phyloP scores from a whole-genome alignment of 2,329 filamentous ascomycete genomes.

The Incumbomyces delicatus region DNA sequence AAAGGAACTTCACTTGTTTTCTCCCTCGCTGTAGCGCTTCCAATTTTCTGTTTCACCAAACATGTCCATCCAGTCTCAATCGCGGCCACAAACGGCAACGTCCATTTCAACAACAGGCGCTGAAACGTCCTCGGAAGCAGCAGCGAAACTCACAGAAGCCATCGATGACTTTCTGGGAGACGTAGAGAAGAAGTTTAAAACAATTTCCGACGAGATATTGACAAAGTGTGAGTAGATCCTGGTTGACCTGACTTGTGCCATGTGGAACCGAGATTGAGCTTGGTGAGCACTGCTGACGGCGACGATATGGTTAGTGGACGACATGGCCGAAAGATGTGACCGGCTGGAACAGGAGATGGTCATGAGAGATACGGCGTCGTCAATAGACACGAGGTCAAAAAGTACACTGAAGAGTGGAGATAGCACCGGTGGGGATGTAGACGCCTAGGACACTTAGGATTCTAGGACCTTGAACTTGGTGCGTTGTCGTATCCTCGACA shows the following conservation, averaged over 20 bases:
- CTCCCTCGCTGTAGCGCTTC: too few relatives aligned
- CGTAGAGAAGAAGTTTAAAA: constrained; percentile 23
- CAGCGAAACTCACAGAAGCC: constrained; percentile 18
- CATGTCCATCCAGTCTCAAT: constrained; percentile 1
- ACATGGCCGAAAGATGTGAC: constrained; percentile 23
- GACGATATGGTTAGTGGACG: constrained; percentile 13
- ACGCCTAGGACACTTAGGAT: not conserved
- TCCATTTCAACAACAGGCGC: not conserved
- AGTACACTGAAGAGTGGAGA: constrained; percentile 3
- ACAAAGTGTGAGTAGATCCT: constrained; percentile 15
- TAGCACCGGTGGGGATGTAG: not conserved
- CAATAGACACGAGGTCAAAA: constrained; percentile 4
- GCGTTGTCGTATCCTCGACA: too few relatives aligned
- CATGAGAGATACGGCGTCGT: constrained; percentile 10
- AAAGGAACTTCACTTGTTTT: too few relatives aligned
- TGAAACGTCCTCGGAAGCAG: constrained; percentile 11
- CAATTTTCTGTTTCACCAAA: not conserved
- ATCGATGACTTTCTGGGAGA: constrained; percentile 24
- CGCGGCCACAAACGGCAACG: constrained; percentile 1
- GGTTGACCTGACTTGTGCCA: not conserved
- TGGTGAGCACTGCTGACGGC: not conserved
- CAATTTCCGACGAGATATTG: constrained; percentile 22
- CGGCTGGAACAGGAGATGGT: constrained; percentile 22
- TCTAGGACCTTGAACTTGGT: too few relatives aligned
- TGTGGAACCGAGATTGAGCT: not conserved